Evolutionary conservation across 139 green algal species (phyloP), one percentile per base, ranked within the genome.

Genomic region (Chlamydomonas incerta): DNA sequence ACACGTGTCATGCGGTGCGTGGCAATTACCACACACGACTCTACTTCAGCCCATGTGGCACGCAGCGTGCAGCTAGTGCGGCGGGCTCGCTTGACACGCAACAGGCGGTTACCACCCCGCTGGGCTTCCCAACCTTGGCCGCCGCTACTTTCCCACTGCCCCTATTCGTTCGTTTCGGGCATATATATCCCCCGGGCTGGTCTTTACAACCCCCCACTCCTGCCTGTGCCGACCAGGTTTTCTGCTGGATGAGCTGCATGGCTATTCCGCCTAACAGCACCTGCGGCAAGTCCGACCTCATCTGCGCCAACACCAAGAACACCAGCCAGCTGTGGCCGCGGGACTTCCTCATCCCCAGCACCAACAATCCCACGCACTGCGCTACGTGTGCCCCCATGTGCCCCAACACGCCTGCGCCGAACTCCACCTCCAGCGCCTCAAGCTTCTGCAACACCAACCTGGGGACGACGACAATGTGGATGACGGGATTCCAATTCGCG

Each of bases 221-320:
- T n/a, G n/a, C n/a, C n/a, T n/a, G n/a, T n/a, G n/a, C 41, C 41
- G 8, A 50, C 6, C 41, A 50, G 41, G 8, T 50, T 23, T 89
- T 83, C 86, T 89, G 86, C 79, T 87, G 86, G 86, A 84, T 85
- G 72, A 69, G 46, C 46, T 90, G 86, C 55, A 87, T 90, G 80
- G 10, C 5, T 0, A 66, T 86, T 3, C n/a, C 55, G 0, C 11
- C 31, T 0, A 41, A 69, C 33, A 11, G 46, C 33, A 67, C 31
- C 29, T 89, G 74, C 58, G n/a, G 6, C 55, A 74, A 86, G 57
- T 65, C 63, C 14, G 65, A 71, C 10, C 28, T 80, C 10, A 0
- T 72, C 6, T 90, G 86, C 37, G 62, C 1, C 46, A 57, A 85
- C 35, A 6, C 50, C 55, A 81, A 69, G 21, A 77, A 62, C 71